Evolutionary conservation across 2,329 filamentous ascomycete species (phyloP).

Genomic region (Fusarium brachygibbosum): DNA sequence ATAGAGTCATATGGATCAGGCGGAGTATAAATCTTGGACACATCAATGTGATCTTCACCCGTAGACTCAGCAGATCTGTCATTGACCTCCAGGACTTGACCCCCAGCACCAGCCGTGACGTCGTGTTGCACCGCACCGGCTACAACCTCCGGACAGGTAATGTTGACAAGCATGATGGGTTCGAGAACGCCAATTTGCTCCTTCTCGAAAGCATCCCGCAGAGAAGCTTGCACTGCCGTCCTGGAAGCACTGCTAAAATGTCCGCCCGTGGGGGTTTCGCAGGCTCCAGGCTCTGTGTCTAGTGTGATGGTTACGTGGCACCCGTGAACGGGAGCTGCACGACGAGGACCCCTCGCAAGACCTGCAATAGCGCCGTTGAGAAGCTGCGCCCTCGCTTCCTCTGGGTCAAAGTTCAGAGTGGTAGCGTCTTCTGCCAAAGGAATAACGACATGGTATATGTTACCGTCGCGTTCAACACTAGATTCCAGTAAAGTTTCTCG

Average conservation of each 20-base stretch:
- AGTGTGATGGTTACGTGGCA: constrained; percentile 79
- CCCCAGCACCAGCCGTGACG: constrained; percentile 78
- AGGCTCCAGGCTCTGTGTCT: constrained; percentile 69
- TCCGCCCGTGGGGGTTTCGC: constrained; percentile 72
- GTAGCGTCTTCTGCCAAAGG: constrained; percentile 64
- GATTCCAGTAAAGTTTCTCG: constrained; percentile 57
- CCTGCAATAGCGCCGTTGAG: constrained; percentile 86
- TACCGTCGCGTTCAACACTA: constrained; percentile 74
- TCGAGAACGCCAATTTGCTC: constrained; percentile 80
- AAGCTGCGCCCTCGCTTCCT: constrained; percentile 70
- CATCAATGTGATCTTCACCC: constrained; percentile 69
- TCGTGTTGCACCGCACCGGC: constrained; percentile 88
- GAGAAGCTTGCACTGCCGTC: constrained; percentile 75
- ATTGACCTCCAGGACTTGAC: constrained; percentile 80
- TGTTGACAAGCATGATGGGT: constrained; percentile 91
- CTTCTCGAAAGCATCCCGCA: constrained; percentile 71
- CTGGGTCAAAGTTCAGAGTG: constrained; percentile 63
- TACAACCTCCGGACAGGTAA: constrained; percentile 84
- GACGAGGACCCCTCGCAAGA: constrained; percentile 84
- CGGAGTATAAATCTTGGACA: constrained; percentile 84
- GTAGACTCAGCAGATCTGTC: constrained; percentile 59
- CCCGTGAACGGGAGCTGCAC: constrained; percentile 83
- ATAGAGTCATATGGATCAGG: constrained; percentile 81
- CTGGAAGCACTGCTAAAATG: constrained; percentile 75
- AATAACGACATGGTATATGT: constrained; percentile 71